Evolutionary conservation across 345 rosid species (phyloP).

Genomic region (Boechera retrofracta): DNA sequence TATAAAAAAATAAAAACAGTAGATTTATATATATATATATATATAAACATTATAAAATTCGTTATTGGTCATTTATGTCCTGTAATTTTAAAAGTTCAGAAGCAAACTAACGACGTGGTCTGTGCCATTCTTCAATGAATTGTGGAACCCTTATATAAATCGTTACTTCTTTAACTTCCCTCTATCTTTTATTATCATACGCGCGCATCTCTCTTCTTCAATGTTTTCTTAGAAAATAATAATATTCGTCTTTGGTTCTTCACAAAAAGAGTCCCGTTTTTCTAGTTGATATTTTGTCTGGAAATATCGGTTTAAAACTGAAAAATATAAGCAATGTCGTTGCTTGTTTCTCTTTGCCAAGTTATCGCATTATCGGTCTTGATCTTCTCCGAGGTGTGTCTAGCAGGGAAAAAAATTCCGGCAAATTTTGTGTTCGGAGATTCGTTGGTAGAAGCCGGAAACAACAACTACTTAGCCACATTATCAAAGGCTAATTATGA

Average conservation of each 20-base stretch:
- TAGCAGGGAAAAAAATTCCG: conserved; percentile 20
- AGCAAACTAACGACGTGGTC: conserved; percentile 3
- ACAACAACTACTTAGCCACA: conserved; percentile 70
- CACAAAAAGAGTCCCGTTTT: conserved; percentile 31
- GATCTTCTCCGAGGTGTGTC: conserved; percentile 19
- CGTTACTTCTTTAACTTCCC: conserved; percentile 11
- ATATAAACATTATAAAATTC: not conserved
- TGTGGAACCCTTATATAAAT: conserved; percentile 1
- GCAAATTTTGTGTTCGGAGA: conserved; percentile 71
- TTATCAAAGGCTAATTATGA: conserved; percentile 64
- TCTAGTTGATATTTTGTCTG: conserved; percentile 1
- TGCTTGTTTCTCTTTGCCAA: conserved; percentile 26
- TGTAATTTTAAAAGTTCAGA: not conserved
- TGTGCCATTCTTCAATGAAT: not conserved
- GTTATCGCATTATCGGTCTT: not conserved
- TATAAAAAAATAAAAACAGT: not conserved
- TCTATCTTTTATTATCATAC: conserved; percentile 23
- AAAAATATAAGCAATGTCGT: conserved; percentile 27
- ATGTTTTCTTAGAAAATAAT: not conserved
- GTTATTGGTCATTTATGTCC: conserved; percentile 10
- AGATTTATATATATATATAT: not conserved
- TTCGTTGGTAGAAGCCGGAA: conserved; percentile 77
- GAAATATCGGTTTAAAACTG: not conserved
- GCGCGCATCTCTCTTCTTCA: conserved; percentile 9
- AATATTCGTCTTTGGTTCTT: conserved; percentile 18